Evolutionary conservation across 352 stramenopile genomes (phyloP).

Genomic region (Pythium dissimile): DNA sequence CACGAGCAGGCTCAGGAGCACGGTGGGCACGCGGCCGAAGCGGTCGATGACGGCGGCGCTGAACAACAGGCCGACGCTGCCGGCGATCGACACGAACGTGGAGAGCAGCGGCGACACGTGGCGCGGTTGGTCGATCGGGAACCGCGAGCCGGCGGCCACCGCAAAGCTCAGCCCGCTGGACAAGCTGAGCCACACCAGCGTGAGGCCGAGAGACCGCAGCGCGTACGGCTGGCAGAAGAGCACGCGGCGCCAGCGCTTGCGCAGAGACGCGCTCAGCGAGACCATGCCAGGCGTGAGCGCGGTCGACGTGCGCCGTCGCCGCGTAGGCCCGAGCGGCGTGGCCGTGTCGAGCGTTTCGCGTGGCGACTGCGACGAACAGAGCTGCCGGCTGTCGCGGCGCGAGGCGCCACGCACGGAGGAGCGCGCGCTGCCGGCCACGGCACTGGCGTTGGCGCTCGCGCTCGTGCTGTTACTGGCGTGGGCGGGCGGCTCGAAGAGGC

Average conservation of each 20-base stretch:
- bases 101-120: slow-evolving; percentile 1
- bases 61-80: slow-evolving; percentile 3
- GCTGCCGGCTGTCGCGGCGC: no score
- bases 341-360: no score
- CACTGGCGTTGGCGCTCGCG: no score
- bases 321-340: neutral
- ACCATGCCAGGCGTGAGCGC: slow-evolving; percentile 31
- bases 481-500: slow-evolving; percentile 47
- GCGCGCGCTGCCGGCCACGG: no score
- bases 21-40: slow-evolving; percentile 13
- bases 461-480: neutral
- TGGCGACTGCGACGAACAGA: neutral
- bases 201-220: slow-evolving; percentile 25
- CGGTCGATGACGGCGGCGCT: slow-evolving; percentile 15
- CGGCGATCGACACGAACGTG: neutral
- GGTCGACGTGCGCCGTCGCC: slow-evolving; percentile 19
- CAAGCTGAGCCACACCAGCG: slow-evolving; percentile 39
- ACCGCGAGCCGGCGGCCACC: slow-evolving; percentile 4
- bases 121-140: neutral
- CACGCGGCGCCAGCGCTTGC: slow-evolving; percentile 33
- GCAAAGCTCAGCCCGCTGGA: slow-evolving; percentile 10
- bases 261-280: slow-evolving; percentile 35
- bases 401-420: no score
- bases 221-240: slow-evolving; percentile 40
- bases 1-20: slow-evolving; percentile 10